phyloP scores from a whole-genome alignment of 257 asterid species.

The Nicotiana tabacum region DNA sequence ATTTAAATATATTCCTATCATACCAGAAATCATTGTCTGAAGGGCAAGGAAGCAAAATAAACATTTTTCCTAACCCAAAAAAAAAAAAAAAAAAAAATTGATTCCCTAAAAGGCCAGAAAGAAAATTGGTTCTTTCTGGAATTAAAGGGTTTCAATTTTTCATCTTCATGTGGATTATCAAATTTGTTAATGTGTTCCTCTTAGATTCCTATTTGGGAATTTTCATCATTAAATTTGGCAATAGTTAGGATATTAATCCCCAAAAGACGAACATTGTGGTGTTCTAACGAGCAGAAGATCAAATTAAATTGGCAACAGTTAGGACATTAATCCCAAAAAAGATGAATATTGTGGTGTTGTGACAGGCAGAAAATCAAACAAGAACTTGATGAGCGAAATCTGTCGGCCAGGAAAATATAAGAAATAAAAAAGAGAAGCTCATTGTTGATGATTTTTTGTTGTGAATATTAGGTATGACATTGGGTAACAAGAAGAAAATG shows the following conservation, averaged over 20 bases:
- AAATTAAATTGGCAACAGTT: not conserved
- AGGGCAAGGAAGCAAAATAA: not conserved
- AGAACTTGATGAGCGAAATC: not conserved
- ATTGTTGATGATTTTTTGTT: not conserved
- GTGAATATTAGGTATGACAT: conserved; percentile 4
- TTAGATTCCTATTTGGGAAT: not conserved
- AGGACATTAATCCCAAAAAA: not conserved
- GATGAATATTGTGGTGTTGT: not conserved
- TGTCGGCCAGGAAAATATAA: not conserved
- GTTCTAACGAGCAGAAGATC: not conserved
- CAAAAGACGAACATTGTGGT: not conserved
- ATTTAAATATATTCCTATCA: not conserved
- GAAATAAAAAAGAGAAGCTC: too few species aligned
- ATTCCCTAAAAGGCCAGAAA: conserved; percentile 1
- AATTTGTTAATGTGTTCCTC: not conserved
- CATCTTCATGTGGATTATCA: conserved; percentile 2
- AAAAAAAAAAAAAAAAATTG: not conserved
- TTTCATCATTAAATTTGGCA: not conserved
- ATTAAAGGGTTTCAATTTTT: not conserved
- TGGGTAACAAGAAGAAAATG: not conserved
- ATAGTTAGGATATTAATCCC: not conserved
- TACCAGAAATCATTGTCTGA: not conserved
- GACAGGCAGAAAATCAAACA: not conserved
- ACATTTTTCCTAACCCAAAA: not conserved
- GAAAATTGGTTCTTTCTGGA: conserved; percentile 8